Evolutionary conservation across 768 basidiomycete species (phyloP).

Genomic region (Hericium erinaceus): DNA sequence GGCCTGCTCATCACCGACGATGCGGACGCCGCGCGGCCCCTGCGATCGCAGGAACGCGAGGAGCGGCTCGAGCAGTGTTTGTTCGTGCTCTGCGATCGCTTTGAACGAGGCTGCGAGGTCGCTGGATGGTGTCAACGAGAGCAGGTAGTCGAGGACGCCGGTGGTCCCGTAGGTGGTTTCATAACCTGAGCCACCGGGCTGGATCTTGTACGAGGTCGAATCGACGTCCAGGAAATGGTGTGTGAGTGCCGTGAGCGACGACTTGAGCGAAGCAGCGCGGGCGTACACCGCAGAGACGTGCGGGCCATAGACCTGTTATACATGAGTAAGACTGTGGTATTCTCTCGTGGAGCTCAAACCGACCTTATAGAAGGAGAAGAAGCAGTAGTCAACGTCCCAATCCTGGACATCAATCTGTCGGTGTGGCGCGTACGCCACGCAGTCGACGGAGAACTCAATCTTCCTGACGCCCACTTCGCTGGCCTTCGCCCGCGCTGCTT

Average conservation of each 20-base stretch:
- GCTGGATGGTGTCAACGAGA: constrained; percentile 40
- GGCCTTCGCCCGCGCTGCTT: constrained; percentile 42
- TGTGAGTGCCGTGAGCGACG: constrained; percentile 47
- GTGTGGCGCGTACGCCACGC: constrained; percentile 75
- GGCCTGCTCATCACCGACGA: constrained; percentile 52
- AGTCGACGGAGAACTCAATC: constrained; percentile 64
- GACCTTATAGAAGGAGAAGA: constrained; percentile 74
- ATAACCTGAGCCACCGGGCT: constrained; percentile 69
- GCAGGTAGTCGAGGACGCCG: constrained; percentile 53
- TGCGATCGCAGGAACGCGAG: constrained; percentile 45
- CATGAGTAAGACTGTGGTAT: not conserved
- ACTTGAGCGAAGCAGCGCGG: constrained; percentile 35
- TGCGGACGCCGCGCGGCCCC: constrained; percentile 47
- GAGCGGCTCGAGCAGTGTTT: constrained; percentile 42
- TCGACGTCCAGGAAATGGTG: constrained; percentile 61
- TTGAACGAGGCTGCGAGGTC: constrained; percentile 41
- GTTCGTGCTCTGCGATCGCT: constrained; percentile 55
- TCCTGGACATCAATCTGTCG: constrained; percentile 58
- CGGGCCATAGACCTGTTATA: constrained; percentile 57
- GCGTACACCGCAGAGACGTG: constrained; percentile 63
- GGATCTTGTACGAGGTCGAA: constrained; percentile 47
- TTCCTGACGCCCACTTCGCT: constrained; percentile 43
- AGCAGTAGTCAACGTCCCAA: constrained; percentile 71
- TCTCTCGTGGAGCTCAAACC: not conserved
- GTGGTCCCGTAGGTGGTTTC: constrained; percentile 57